Base-by-base conservation (phyloP, 139 green algal genomes). In the Chloropicon primus region DNA sequence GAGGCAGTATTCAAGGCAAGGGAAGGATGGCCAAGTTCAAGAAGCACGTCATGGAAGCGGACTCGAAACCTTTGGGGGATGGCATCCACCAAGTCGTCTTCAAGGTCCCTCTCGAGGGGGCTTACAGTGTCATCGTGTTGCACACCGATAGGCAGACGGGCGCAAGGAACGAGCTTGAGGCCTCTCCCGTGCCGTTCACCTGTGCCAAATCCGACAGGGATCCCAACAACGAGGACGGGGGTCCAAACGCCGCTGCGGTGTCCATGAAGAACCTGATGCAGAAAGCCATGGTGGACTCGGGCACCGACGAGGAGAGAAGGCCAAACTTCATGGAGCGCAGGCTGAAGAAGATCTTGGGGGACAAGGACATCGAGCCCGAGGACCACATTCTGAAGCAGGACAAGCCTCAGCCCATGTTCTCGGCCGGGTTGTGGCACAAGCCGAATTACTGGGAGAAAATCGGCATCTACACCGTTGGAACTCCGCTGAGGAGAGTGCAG, bases 101-200 rank as follows among this genome's bases (percentile, higher is more conserved):
- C 76, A 79, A 27, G 17, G 76, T 74, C 5, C 76, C 76, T 21
- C 25, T 79, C 41, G 76, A 79, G 76, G 76, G 76, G 3, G 23
- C 26, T 2, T 79, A 53, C 76, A 77, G 28, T 5, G 53, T 79
- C 28, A 27, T 26, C 27, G 76, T 79, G 53, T 23, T 41, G 27
- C 27, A 79, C 71, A 28, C 5, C 21, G 27, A 62, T 17, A 17
- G 10, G 10, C 5, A 62, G 41, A 62, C 41, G 41, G 41, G 41
- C 17, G 5, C 41, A 17, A 5, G 5, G 41, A 17, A 62, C 10
- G 41, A 62, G 41, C 41, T 62, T 17, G 41, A 62, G 41, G 41
- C 41, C 41, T 62, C 41, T 17, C 41, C 41, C 41, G 41, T 62
- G 17, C 41, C 41, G 5, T 62, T 62, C 17, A 17, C 17, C 10